Evolutionary conservation across 371 early-diverging fungal genomes (phyloP).

Genomic region (Mortierella sp.): DNA sequence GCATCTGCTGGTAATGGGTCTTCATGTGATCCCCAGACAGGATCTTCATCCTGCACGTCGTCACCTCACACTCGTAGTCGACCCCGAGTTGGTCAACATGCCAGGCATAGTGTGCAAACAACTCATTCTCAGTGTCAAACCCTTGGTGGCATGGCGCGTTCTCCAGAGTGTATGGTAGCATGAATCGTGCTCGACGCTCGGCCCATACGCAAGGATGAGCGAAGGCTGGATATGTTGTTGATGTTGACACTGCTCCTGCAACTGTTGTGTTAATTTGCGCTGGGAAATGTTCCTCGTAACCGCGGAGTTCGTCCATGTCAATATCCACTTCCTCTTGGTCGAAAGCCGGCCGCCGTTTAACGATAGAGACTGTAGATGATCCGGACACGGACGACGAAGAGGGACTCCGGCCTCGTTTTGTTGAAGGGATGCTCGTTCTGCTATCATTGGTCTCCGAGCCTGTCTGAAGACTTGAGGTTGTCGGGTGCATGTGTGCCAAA

Average conservation of each 20-base stretch:
- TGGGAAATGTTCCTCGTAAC: not conserved
- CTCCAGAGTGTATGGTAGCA: not conserved
- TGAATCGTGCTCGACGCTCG: not conserved
- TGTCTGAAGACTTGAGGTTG: not conserved
- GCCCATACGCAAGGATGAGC: not conserved
- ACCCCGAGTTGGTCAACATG: not conserved
- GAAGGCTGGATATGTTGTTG: not conserved
- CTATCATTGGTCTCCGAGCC: no score
- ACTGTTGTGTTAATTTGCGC: not conserved
- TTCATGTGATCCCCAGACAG: not conserved
- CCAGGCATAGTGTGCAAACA: not conserved
- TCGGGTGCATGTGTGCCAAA: not conserved
- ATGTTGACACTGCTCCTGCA: not conserved
- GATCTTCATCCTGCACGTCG: not conserved
- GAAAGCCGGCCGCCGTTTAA: no score
- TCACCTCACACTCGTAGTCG: not conserved
- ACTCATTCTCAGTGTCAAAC: not conserved
- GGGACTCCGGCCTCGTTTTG: not conserved
- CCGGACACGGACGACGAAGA: not conserved
- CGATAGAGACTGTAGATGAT: not conserved
- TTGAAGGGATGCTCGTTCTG: not conserved
- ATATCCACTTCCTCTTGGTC: not conserved
- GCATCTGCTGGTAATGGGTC: not conserved
- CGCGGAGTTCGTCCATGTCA: not conserved
- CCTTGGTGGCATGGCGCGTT: not conserved